Evolutionary conservation across 805 yeast genomes (phyloP).

Genomic region (Danielia reshetovae): DNA sequence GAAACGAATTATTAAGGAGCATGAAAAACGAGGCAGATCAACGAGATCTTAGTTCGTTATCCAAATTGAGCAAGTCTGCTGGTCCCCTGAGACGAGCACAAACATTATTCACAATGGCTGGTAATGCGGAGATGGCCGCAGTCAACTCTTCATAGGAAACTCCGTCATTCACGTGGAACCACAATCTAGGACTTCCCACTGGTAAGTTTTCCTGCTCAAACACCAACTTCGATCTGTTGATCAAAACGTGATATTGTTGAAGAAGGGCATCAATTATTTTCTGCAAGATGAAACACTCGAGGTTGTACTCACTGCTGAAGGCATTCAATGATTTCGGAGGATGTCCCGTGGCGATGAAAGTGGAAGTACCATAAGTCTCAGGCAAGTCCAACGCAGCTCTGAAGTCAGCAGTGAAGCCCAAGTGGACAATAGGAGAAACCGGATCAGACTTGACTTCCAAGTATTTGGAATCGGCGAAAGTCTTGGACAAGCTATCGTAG

Average conservation of each 20-base stretch:
- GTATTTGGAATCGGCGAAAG: conserved; percentile 30
- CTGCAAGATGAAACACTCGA: conserved; percentile 63
- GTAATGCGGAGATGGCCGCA: conserved; percentile 21
- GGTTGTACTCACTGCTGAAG: conserved; percentile 42
- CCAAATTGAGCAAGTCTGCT: conserved; percentile 24
- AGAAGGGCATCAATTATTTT: conserved; percentile 57
- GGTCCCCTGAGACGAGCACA: conserved; percentile 20
- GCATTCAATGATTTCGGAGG: conserved; percentile 38
- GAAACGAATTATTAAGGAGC: too few species aligned
- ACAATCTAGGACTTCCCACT: conserved; percentile 34
- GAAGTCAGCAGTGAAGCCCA: conserved; percentile 49
- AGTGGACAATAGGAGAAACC: conserved; percentile 66
- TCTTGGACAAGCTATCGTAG: conserved; percentile 38
- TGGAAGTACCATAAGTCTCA: conserved; percentile 45
- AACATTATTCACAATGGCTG: conserved; percentile 18
- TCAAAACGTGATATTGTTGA: conserved; percentile 48
- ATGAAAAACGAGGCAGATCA: too few species aligned
- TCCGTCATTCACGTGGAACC: conserved; percentile 29
- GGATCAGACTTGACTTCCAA: conserved; percentile 53
- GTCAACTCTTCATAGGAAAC: conserved; percentile 25
- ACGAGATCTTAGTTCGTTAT: conserved; percentile 18
- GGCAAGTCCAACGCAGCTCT: conserved; percentile 48
- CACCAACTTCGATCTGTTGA: conserved; percentile 60
- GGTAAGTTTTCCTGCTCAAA: conserved; percentile 52
- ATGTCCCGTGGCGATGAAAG: conserved; percentile 41